phyloP scores from a whole-genome alignment of 2,329 filamentous ascomycete genomes.

The Amesomyces nigricolor region DNA sequence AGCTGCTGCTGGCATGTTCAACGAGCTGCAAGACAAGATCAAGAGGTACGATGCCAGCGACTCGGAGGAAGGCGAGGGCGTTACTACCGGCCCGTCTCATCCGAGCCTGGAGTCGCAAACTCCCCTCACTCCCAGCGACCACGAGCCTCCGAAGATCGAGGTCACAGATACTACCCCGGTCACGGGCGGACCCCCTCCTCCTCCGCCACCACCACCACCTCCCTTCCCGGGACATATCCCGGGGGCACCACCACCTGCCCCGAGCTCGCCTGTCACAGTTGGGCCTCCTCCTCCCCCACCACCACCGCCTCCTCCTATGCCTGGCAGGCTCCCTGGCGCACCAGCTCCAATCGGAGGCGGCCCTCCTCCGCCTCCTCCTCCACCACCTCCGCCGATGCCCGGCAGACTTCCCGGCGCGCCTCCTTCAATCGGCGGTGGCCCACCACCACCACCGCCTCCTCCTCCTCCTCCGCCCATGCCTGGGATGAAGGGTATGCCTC shows the following conservation, averaged over 20 bases:
- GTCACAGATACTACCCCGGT: slow-evolving; percentile 41
- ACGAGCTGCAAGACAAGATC: slow-evolving; percentile 70
- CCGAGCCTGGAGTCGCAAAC: slow-evolving; percentile 66
- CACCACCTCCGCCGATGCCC: slow-evolving; percentile 37
- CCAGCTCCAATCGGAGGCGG: slow-evolving; percentile 29
- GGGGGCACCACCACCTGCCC: slow-evolving; percentile 36
- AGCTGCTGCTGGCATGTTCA: slow-evolving; percentile 55
- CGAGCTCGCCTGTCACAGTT: slow-evolving; percentile 34
- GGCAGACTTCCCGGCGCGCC: slow-evolving; percentile 31
- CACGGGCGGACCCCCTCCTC: slow-evolving; percentile 34
- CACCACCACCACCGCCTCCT: slow-evolving; percentile 29
- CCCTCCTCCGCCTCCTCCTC: slow-evolving; percentile 27
- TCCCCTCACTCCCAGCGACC: slow-evolving; percentile 61
- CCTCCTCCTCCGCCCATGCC: slow-evolving; percentile 37
- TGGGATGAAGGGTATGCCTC: slow-evolving; percentile 33
- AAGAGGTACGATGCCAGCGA: slow-evolving; percentile 69
- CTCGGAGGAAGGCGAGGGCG: slow-evolving; percentile 60
- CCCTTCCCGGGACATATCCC: slow-evolving; percentile 27
- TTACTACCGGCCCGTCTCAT: slow-evolving; percentile 69
- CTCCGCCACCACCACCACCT: slow-evolving; percentile 42
- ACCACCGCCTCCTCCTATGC: slow-evolving; percentile 40
- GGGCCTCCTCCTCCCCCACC: slow-evolving; percentile 9
- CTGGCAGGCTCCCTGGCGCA: slow-evolving; percentile 38
- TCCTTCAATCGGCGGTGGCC: slow-evolving; percentile 24
- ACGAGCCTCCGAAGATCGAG: slow-evolving; percentile 53